These are phyloP conservation scores for Amanita pseudoporphyria DNA, from an alignment of 768 basidiomycete species.

Conservation along the genomic window DNA sequence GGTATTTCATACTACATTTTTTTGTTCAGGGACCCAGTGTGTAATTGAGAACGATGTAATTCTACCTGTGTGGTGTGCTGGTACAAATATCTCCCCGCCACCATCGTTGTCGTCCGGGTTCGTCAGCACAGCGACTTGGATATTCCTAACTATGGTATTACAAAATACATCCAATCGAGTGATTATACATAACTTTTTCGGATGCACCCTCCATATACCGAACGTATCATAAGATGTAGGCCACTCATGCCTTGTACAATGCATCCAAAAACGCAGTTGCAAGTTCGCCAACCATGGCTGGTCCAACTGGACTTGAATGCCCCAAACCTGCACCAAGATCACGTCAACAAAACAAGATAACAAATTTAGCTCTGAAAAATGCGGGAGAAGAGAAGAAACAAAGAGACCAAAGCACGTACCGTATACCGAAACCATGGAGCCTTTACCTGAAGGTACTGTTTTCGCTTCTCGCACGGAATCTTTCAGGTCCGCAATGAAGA, in stretches of 20 bases:
- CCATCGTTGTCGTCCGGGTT: too few relatives aligned
- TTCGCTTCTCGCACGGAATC: slow-evolving; percentile 68
- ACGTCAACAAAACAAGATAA: not conserved
- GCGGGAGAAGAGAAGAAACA: not conserved
- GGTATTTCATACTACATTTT: too few relatives aligned
- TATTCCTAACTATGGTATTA: too few relatives aligned
- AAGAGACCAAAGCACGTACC: slow-evolving; percentile 39
- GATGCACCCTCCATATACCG: too few relatives aligned
- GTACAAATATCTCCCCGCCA: too few relatives aligned
- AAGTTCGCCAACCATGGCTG: slow-evolving; percentile 66
- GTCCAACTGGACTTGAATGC: slow-evolving; percentile 73
- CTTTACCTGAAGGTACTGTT: slow-evolving; percentile 53
- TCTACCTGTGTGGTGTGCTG: too few relatives aligned
- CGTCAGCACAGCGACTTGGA: too few relatives aligned
- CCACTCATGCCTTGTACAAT: slow-evolving; percentile 60
- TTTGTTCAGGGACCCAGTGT: too few relatives aligned
- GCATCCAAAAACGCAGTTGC: slow-evolving; percentile 78
- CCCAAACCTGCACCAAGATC: slow-evolving; percentile 52
- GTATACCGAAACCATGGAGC: slow-evolving; percentile 87
- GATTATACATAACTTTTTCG: too few relatives aligned
- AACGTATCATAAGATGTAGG: not conserved
- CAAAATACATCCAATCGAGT: not conserved
- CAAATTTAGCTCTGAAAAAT: not conserved
- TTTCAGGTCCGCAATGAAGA: slow-evolving; percentile 78
- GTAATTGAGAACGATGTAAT: too few relatives aligned